Base-by-base conservation (phyloP, 345 rosid genomes). In the Camelina hispida region DNA sequence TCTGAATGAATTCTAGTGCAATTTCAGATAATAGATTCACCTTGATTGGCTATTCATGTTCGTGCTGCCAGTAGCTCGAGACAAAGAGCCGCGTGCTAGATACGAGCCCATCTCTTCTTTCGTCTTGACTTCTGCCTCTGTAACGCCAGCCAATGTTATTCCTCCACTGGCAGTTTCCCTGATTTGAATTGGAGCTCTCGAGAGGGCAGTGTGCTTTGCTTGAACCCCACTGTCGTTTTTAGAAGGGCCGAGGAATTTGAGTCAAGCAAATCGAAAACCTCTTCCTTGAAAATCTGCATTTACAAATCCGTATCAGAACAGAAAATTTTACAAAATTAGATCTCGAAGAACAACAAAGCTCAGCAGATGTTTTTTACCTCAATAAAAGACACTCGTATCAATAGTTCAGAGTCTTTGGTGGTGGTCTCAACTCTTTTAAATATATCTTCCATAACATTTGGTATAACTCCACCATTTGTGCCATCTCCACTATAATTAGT, bases 1-100 rank as follows among this genome's bases (percentile, higher is more conserved):
- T 38, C 30, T 28, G 46, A 37, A 28, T 4, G 23, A 46, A 16
- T 20, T 20, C 13, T 44, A 46, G 28, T 63, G 71, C 52, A 70
- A 22, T 50, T 25, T 25, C 42, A 63, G 15, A 17, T 7, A 2
- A 23, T 52, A 13, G 1, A 32, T 17, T 23, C 58, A 92, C 99
- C 99, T 95, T 12, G 99, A 95, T 73, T 93, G 99, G 73, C 91
- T 95, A 73, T 95, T 93, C 99, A 95, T 95, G 53, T 93, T 93
- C 11, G 99, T 95, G 73, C 99, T 95, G 14, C 84, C 99, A 63
- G 99, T 95, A 20, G 99, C 99, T 53, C 98, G 96, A 53, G 85
- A 25, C 70, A 89, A 54, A 47, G 99, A 95, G 64, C 99, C 99
- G 10, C 91, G 81, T 0, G 88, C 86, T 47, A 95, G 69, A 79